These are phyloP conservation scores for Sporisorium sorghi DNA, from an alignment of 1,284 basidiomycete genomes.

Conservation along the genomic window DNA sequence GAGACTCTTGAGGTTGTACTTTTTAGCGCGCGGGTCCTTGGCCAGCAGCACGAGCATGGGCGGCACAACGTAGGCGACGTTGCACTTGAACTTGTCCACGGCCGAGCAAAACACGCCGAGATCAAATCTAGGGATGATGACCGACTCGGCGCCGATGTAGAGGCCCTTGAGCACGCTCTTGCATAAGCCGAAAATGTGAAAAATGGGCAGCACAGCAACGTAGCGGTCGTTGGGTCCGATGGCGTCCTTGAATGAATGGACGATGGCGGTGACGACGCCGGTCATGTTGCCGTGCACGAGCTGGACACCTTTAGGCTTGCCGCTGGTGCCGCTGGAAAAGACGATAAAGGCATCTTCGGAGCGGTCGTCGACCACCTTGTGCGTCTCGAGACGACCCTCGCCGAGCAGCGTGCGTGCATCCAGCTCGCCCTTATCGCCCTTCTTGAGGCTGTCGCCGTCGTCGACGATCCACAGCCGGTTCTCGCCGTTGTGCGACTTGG, in stretches of 20 bases:
- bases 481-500: conserved; percentile 44
- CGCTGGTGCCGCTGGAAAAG: conserved; percentile 66
- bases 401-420: conserved; percentile 51
- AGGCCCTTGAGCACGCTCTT: conserved; percentile 77
- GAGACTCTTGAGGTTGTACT: conserved; percentile 78
- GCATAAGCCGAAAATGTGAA: conserved; percentile 71
- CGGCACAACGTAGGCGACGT: conserved; percentile 79
- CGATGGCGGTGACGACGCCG: conserved; percentile 48
- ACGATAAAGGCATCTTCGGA: conserved; percentile 56
- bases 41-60: conserved; percentile 82
- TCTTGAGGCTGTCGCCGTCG: conserved; percentile 57
- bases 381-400: conserved; percentile 39
- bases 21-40: conserved; percentile 80
- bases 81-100: conserved; percentile 77
- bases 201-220: conserved; percentile 58
- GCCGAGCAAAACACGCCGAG: conserved; percentile 77
- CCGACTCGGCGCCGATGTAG: conserved; percentile 74
- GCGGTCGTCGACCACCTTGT: conserved; percentile 47
- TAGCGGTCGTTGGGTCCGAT: conserved; percentile 44
- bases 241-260: conserved; percentile 32
- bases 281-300: conserved; percentile 64
- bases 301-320: conserved; percentile 67
- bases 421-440: conserved; percentile 46
- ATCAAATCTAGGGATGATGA: conserved; percentile 81
- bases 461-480: conserved; percentile 62